These are phyloP conservation scores for Daedalea quercina DNA, from an alignment of 768 basidiomycete genomes.

Conservation along the genomic window DNA sequence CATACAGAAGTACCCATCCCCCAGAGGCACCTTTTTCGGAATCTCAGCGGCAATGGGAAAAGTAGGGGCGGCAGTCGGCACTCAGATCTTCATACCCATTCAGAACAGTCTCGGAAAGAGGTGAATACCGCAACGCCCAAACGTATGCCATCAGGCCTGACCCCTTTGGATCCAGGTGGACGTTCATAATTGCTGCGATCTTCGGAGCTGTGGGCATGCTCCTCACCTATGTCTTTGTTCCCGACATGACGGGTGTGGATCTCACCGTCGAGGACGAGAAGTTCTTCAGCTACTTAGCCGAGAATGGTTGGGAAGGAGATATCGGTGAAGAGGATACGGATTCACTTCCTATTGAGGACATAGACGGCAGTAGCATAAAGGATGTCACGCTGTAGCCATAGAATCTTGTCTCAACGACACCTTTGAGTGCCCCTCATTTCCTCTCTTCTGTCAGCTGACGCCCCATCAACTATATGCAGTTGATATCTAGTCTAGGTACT, in stretches of 20 bases:
- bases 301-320: conserved; percentile 60
- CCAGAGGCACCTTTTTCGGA: conserved; percentile 63
- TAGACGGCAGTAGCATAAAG: too few relatives aligned
- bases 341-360: too few relatives aligned
- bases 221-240: conserved; percentile 62
- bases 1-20: background rate
- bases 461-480: too few relatives aligned
- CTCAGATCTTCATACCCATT: conserved; percentile 66
- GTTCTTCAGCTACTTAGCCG: conserved; percentile 52
- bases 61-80: conserved; percentile 66
- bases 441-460: too few relatives aligned
- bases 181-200: conserved; percentile 64
- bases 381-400: too few relatives aligned
- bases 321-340: conserved; percentile 25
- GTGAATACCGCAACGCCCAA: conserved; percentile 27
- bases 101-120: conserved; percentile 60
- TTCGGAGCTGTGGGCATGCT: conserved; percentile 57
- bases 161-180: too few relatives aligned
- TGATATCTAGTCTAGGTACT: too few relatives aligned
- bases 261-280: conserved; percentile 58
- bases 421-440: too few relatives aligned
- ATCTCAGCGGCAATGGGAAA: conserved; percentile 64
- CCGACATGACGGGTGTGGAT: conserved; percentile 62
- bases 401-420: too few relatives aligned
- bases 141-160: too few relatives aligned